These are phyloP conservation scores for Agaricales sp. DNA, from an alignment of 1,284 basidiomycete species.

Conservation along the genomic window DNA sequence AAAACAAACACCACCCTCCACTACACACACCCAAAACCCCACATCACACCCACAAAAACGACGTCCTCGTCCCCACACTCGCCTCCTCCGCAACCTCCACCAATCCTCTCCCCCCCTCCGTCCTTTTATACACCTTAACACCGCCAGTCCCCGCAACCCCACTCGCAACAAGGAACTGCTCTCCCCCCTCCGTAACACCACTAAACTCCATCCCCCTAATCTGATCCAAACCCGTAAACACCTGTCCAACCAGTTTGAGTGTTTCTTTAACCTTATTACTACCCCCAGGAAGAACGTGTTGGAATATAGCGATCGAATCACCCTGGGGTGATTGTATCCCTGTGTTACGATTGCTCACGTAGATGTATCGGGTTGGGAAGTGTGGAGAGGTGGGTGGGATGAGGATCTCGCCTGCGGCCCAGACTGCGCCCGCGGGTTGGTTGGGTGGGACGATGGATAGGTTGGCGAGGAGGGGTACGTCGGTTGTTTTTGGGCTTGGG, in stretches of 20 bases:
- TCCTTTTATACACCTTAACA: constrained; percentile 42
- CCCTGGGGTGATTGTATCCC: constrained; percentile 38
- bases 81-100: constrained; percentile 28
- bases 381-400: constrained; percentile 35
- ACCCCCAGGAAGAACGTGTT: no score
- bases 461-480: not conserved
- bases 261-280: constrained; percentile 27
- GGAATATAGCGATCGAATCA: constrained; percentile 55
- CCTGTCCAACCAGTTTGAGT: constrained; percentile 30
- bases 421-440: not conserved
- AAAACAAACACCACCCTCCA: no score
- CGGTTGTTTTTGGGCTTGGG: not conserved
- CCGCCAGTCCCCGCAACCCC: constrained; percentile 44
- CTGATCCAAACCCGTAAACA: constrained; percentile 55
- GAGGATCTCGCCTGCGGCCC: constrained; percentile 47
- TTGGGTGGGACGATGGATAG: not conserved
- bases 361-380: constrained; percentile 48
- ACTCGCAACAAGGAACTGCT: constrained; percentile 46
- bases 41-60: not conserved
- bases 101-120: constrained; percentile 41
- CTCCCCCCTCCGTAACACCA: constrained; percentile 27
- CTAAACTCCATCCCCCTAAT: constrained; percentile 56
- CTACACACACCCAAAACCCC: not conserved
- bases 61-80: not conserved
- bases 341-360: constrained; percentile 59